Conservation (phyloP, 495 filamentous ascomycete species). For the Hypoxylon rickii region DNA sequence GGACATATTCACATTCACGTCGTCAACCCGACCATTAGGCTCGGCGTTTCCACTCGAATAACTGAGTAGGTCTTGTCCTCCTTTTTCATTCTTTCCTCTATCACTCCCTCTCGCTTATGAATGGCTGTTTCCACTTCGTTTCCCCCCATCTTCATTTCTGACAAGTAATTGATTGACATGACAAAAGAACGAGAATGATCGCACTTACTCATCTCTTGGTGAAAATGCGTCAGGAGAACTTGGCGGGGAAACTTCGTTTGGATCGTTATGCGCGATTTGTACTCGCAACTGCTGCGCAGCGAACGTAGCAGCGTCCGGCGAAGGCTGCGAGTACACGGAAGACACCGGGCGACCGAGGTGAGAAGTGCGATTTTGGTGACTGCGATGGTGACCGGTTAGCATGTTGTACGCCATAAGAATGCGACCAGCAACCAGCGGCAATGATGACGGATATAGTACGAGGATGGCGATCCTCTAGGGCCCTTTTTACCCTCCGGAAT, state of each 20-base stretch:
- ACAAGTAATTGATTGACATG: no score
- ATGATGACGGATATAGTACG: slow-evolving; percentile 14
- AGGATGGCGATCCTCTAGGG: slow-evolving; percentile 24
- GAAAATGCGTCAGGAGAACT: slow-evolving; percentile 51
- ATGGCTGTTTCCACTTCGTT: slow-evolving; percentile 1
- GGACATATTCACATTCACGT: slow-evolving; percentile 5
- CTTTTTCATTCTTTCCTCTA: background rate
- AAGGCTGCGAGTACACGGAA: slow-evolving; percentile 46
- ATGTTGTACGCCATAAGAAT: slow-evolving; percentile 13
- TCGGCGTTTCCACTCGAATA: background rate
- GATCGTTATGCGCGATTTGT: slow-evolving; percentile 42
- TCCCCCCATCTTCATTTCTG: no score
- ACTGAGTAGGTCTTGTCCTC: background rate
- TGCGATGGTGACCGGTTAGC: slow-evolving; percentile 32
- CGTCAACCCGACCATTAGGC: background rate
- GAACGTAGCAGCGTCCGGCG: slow-evolving; percentile 31
- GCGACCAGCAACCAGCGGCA: slow-evolving; percentile 1
- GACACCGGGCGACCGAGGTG: slow-evolving; percentile 43
- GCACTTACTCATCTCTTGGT: slow-evolving; percentile 40
- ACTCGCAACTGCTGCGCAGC: slow-evolving; percentile 38
- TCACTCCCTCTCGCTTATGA: background rate
- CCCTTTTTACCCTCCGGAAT: slow-evolving; percentile 9
- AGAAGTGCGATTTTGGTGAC: slow-evolving; percentile 34
- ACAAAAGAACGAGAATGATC: slow-evolving; percentile 15
- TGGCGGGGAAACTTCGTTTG: slow-evolving; percentile 51